Percentiles rank a stretch among this genome's conserved stretches.
These are phyloP conservation scores for Parastagonospora avenae DNA, from an alignment of 2,329 filamentous ascomycete genomes.

Conservation along the genomic window DNA sequence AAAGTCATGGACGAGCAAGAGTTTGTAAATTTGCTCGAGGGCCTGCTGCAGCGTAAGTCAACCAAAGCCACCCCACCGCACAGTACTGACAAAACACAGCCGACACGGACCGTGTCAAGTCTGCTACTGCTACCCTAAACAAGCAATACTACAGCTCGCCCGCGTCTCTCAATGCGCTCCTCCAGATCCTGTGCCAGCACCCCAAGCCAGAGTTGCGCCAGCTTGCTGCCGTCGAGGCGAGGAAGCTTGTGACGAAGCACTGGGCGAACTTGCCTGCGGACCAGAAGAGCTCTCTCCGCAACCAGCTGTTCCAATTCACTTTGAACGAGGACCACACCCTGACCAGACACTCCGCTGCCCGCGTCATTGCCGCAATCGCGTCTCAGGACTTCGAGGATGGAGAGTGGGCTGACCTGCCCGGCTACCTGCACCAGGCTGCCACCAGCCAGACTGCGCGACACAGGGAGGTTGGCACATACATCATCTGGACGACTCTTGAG, in stretches of 20 bases:
- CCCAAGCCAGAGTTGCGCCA: constrained; percentile 75
- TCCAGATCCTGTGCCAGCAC: constrained; percentile 86
- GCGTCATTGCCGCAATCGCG: constrained; percentile 85
- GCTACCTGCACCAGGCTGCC: constrained; percentile 78
- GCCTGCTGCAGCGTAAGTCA: constrained; percentile 81
- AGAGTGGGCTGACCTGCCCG: constrained; percentile 82
- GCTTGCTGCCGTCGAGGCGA: constrained; percentile 87
- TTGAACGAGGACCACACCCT: constrained; percentile 78
- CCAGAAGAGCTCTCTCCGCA: constrained; percentile 80
- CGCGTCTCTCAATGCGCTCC: constrained; percentile 80
- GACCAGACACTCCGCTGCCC: constrained; percentile 83
- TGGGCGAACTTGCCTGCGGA: constrained; percentile 76
- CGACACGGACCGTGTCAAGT: constrained; percentile 76
- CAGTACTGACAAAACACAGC: constrained; percentile 61
- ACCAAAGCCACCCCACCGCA: not conserved
- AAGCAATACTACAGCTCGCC: constrained; percentile 91
- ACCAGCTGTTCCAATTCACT: constrained; percentile 82
- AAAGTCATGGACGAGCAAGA: constrained; percentile 75
- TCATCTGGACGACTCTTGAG: constrained; percentile 90
- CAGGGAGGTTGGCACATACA: constrained; percentile 89
- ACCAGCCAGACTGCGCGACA: constrained; percentile 75
- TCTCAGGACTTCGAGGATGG: constrained; percentile 85
- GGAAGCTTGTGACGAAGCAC: constrained; percentile 82
- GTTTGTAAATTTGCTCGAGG: constrained; percentile 85
- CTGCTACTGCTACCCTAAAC: constrained; percentile 85